Evolutionary conservation across 345 rosid genomes (phyloP).

Genomic region (Aquilaria sinensis): DNA sequence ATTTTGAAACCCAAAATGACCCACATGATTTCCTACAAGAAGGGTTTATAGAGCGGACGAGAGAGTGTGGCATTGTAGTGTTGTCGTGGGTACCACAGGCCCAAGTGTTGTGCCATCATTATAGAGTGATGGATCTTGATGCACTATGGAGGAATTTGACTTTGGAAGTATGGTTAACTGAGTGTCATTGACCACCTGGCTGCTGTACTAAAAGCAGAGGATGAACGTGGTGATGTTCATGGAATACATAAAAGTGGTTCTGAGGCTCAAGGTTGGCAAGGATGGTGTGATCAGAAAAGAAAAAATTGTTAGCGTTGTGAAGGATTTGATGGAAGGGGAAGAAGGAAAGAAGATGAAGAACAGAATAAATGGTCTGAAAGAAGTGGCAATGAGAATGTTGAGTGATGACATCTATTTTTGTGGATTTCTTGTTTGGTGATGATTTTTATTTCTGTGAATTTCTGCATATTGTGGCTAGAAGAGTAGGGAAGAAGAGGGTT

Average conservation of each 20-base stretch:
- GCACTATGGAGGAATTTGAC: slow-evolving; percentile 37
- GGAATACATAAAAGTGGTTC: slow-evolving; percentile 23
- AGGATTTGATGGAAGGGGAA: slow-evolving; percentile 18
- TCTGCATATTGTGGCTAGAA: too few relatives aligned
- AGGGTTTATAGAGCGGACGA: slow-evolving; percentile 23
- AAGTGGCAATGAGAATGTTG: slow-evolving; percentile 17
- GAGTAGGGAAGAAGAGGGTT: too few relatives aligned
- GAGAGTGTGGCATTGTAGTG: slow-evolving; percentile 18
- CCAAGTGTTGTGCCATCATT: slow-evolving; percentile 24
- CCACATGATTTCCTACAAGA: slow-evolving; percentile 18
- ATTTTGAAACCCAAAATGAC: not conserved
- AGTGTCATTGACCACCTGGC: slow-evolving; percentile 34
- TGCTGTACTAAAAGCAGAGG: slow-evolving; percentile 28
- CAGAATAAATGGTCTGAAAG: slow-evolving; percentile 17
- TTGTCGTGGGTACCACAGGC: slow-evolving; percentile 32
- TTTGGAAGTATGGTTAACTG: slow-evolving; percentile 27
- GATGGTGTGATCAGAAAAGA: slow-evolving; percentile 18
- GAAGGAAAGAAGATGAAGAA: slow-evolving; percentile 14
- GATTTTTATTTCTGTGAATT: too few relatives aligned
- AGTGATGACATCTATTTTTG: slow-evolving; percentile 1
- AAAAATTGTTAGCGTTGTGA: slow-evolving; percentile 19
- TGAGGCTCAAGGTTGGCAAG: slow-evolving; percentile 15
- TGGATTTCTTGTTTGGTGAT: too few relatives aligned
- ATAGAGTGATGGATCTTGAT: slow-evolving; percentile 26
- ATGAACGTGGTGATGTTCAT: slow-evolving; percentile 24